Percentiles rank a stretch among this genome's conserved stretches.
phyloP scores from a whole-genome alignment of 2,329 filamentous ascomycete species.

The Seiridium unicorne region DNA sequence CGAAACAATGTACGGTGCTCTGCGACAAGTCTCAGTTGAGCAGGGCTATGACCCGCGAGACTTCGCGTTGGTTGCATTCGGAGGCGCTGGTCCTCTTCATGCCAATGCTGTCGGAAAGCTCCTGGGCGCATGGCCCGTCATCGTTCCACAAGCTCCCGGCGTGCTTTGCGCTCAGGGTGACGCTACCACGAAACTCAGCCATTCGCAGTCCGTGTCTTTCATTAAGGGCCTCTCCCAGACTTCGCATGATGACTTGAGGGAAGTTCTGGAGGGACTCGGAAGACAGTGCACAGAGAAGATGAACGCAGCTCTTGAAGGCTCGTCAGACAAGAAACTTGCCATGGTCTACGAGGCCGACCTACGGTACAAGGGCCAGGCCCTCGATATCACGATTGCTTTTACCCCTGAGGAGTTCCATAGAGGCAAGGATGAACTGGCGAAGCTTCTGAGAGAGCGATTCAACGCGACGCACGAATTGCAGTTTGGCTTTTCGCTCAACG shows the following conservation, averaged over 20 bases:
- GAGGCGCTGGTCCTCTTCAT: conserved; percentile 49
- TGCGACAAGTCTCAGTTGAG: conserved; percentile 49
- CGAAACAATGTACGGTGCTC: conserved; percentile 49
- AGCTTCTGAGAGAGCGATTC: conserved; percentile 35
- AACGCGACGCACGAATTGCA: conserved; percentile 40
- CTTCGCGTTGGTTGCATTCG: conserved; percentile 49
- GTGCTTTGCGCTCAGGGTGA: conserved; percentile 49
- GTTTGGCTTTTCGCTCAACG: conserved; percentile 41
- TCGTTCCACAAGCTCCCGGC: conserved; percentile 48
- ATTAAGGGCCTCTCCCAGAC: conserved; percentile 38
- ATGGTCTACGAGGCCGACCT: conserved; percentile 41
- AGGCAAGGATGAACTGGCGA: conserved; percentile 25
- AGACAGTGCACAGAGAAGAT: conserved; percentile 35
- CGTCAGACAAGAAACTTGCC: conserved; percentile 24
- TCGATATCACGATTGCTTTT: conserved; percentile 34
- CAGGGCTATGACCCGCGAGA: conserved; percentile 49
- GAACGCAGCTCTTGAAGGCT: conserved; percentile 30
- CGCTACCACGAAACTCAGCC: conserved; percentile 46
- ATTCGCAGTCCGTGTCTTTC: conserved; percentile 43
- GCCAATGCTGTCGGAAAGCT: conserved; percentile 48
- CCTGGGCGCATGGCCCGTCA: conserved; percentile 49
- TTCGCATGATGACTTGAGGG: conserved; percentile 28
- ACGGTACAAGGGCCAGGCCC: conserved; percentile 44
- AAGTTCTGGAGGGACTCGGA: conserved; percentile 32
- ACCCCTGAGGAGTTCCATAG: conserved; percentile 29